Conservation (phyloP, 2,329 filamentous ascomycete species). For the Colletotrichum sp. region DNA sequence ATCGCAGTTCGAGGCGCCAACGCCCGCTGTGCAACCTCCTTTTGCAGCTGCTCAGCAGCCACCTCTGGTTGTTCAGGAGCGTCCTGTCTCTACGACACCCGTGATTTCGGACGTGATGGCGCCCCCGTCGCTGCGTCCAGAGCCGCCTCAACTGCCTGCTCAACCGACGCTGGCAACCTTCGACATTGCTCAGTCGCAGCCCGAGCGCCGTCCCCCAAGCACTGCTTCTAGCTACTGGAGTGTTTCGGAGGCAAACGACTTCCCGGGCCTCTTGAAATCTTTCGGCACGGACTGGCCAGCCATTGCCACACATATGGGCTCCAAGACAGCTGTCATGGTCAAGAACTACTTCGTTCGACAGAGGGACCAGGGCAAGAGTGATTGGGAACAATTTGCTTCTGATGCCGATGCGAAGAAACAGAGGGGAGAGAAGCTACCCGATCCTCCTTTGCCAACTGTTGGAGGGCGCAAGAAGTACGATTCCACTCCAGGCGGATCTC, state of each 20-base stretch:
- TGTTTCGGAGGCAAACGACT: slow-evolving; percentile 80
- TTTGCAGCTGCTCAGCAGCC: slow-evolving; percentile 35
- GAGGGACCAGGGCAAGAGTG: slow-evolving; percentile 61
- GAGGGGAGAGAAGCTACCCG: slow-evolving; percentile 63
- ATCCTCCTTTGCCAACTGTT: slow-evolving; percentile 60
- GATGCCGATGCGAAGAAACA: slow-evolving; percentile 63
- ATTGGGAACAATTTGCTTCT: slow-evolving; percentile 64
- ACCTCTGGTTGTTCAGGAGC: slow-evolving; percentile 32
- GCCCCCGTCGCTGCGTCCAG: slow-evolving; percentile 60
- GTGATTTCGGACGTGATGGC: slow-evolving; percentile 60
- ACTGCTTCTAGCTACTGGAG: slow-evolving; percentile 87
- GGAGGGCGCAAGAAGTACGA: slow-evolving; percentile 59
- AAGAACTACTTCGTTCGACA: slow-evolving; percentile 72
- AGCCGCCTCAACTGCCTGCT: slow-evolving; percentile 52
- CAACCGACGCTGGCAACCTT: slow-evolving; percentile 55
- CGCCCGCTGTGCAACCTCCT: slow-evolving; percentile 46
- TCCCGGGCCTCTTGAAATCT: slow-evolving; percentile 71
- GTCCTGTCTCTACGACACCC: slow-evolving; percentile 36
- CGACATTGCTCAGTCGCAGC: slow-evolving; percentile 49
- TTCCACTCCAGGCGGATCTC: slow-evolving; percentile 40
- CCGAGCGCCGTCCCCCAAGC: slow-evolving; percentile 56
- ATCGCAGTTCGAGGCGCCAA: slow-evolving; percentile 48
- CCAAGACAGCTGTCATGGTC: slow-evolving; percentile 86
- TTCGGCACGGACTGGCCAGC: slow-evolving; percentile 81
- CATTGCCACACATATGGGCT: slow-evolving; percentile 80